Conservation (phyloP, 1,284 basidiomycete species). For the Boletus mariae region DNA sequence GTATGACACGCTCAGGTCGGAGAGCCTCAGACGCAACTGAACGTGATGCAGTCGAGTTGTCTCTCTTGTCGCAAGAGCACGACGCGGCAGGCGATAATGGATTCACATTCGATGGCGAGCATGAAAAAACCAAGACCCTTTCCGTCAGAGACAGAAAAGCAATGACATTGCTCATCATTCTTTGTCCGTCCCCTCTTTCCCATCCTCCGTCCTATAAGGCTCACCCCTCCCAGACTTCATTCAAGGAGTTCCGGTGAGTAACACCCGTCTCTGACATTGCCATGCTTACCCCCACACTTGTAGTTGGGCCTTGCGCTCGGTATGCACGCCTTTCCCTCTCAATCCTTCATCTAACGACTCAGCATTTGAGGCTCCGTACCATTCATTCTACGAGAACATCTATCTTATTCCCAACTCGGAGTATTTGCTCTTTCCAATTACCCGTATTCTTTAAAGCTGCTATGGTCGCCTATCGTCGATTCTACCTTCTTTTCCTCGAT, state of each 20-base stretch:
- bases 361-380: slow-evolving; percentile 80
- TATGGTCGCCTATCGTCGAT: slow-evolving; percentile 99
- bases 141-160: slow-evolving; percentile 78
- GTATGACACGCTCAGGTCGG: slow-evolving; percentile 32
- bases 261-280: slow-evolving; percentile 19
- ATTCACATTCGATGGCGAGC: slow-evolving; percentile 21
- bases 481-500: slow-evolving; percentile 79
- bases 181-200: slow-evolving; percentile 64
- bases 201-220: slow-evolving; percentile 10
- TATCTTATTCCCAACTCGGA: slow-evolving; percentile 96
- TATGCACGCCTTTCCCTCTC: slow-evolving; percentile 29
- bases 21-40: slow-evolving; percentile 36
- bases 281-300: slow-evolving; percentile 11
- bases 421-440: slow-evolving; percentile 93
- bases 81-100: slow-evolving; percentile 45
- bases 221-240: slow-evolving; percentile 63
- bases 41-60: slow-evolving; percentile 60
- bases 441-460: slow-evolving; percentile 94
- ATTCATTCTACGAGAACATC: slow-evolving; percentile 90
- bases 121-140: slow-evolving; percentile 46
- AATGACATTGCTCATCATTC: slow-evolving; percentile 81
- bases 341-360: slow-evolving; percentile 10
- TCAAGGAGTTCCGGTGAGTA: slow-evolving; percentile 92
- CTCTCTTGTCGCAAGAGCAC: slow-evolving; percentile 52
- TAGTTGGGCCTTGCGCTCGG: slow-evolving; percentile 75